phyloP scores from a whole-genome alignment of 148 eudicot genomes.

The Spergularia bocconei region DNA sequence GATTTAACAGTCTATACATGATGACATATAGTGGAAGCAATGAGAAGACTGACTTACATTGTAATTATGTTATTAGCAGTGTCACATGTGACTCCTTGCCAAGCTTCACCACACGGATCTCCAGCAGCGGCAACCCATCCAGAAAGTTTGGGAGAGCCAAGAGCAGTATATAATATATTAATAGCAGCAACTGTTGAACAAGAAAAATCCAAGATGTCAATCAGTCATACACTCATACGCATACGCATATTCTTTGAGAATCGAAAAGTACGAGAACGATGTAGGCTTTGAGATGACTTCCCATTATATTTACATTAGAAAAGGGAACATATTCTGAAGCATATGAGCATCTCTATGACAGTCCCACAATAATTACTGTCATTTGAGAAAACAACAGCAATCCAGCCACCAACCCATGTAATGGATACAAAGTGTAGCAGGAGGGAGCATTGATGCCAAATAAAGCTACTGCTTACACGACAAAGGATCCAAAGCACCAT shows the following conservation, averaged over 20 bases:
- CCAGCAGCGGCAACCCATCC: slow-evolving; percentile 78
- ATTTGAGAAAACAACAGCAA: too few species aligned
- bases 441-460: too few species aligned
- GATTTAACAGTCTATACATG: background rate
- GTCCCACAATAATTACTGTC: too few species aligned
- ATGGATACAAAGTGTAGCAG: too few species aligned
- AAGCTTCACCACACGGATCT: slow-evolving; percentile 75
- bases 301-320: too few species aligned
- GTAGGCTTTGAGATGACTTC: too few species aligned
- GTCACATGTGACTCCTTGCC: slow-evolving; percentile 89
- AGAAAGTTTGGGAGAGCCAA: slow-evolving; percentile 75
- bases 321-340: too few species aligned
- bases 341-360: too few species aligned
- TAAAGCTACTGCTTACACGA: too few species aligned
- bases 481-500: background rate
- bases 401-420: too few species aligned
- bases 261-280: too few species aligned
- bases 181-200: slow-evolving; percentile 68
- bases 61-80: slow-evolving; percentile 46
- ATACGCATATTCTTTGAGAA: background rate
- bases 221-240: slow-evolving; percentile 15
- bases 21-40: background rate
- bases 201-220: slow-evolving; percentile 4
- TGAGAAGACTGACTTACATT: slow-evolving; percentile 45
- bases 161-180: slow-evolving; percentile 61